Evolutionary conservation across 2,329 filamentous ascomycete genomes (phyloP).

Genomic region (Bipolaris victoriae): DNA sequence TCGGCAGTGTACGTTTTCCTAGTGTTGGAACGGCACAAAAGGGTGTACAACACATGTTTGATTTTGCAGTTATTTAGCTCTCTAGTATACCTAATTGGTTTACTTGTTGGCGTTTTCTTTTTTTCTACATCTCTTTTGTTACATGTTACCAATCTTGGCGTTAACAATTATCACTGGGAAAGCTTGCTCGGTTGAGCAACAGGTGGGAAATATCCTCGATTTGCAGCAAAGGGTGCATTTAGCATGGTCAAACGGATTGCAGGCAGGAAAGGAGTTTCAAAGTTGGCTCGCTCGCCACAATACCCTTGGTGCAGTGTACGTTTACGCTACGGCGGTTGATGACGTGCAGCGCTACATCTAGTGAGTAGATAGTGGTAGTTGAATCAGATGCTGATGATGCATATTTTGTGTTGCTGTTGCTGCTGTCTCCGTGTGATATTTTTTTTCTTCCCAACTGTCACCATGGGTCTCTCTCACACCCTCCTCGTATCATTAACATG

Average conservation of each 20-base stretch:
- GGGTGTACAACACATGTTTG: slow-evolving; percentile 13
- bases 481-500: slow-evolving; percentile 54
- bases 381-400: slow-evolving; percentile 9
- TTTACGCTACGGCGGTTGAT: slow-evolving; percentile 10
- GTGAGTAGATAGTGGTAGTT: slow-evolving; percentile 13
- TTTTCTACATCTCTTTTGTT: slow-evolving; percentile 6
- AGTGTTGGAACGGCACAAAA: slow-evolving; percentile 3
- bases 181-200: slow-evolving; percentile 8
- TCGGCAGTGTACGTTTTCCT: slow-evolving; percentile 18
- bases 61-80: slow-evolving; percentile 14
- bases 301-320: slow-evolving; percentile 9
- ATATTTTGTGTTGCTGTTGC: background rate
- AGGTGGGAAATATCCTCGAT: slow-evolving; percentile 16
- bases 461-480: background rate
- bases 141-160: slow-evolving; percentile 11
- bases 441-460: background rate
- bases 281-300: slow-evolving; percentile 3
- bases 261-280: slow-evolving; percentile 1
- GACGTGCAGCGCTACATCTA: slow-evolving; percentile 6
- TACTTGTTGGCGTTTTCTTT: slow-evolving; percentile 19
- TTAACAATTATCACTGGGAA: slow-evolving; percentile 8
- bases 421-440: background rate
- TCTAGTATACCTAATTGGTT: slow-evolving; percentile 19
- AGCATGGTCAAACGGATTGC: slow-evolving; percentile 15
- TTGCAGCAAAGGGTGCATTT: slow-evolving; percentile 13